Conservation (phyloP, 2,329 filamentous ascomycete genomes). For the Fusarium sp. region DNA sequence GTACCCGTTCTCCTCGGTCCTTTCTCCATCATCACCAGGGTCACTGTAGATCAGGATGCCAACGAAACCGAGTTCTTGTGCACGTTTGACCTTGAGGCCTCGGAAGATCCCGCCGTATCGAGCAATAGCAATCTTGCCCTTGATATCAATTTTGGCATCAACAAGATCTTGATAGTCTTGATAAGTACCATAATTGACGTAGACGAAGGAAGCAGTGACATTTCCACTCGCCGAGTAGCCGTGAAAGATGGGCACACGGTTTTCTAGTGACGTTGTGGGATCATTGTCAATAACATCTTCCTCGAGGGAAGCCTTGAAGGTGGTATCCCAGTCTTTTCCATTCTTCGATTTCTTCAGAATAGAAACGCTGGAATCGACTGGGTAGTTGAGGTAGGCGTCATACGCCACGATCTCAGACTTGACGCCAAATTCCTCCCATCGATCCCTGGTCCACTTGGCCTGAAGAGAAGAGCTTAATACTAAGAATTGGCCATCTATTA, state of each 20-base stretch:
- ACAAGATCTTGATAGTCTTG: conserved; percentile 85
- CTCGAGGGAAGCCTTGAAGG: conserved; percentile 81
- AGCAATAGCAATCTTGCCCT: conserved; percentile 86
- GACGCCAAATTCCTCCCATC: conserved; percentile 77
- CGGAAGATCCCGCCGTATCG: conserved; percentile 90
- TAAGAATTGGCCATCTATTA: too few species aligned
- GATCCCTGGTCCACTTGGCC: conserved; percentile 78
- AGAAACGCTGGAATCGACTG: conserved; percentile 74
- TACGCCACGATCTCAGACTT: conserved; percentile 72
- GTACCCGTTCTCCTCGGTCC: conserved; percentile 83
- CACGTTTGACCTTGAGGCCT: conserved; percentile 91
- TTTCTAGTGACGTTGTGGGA: conserved; percentile 74
- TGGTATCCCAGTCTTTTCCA: conserved; percentile 63
- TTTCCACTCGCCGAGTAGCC: conserved; percentile 94
- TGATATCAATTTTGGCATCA: conserved; percentile 76
- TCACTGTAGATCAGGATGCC: conserved; percentile 88
- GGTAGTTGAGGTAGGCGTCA: conserved; percentile 82
- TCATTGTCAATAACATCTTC: conserved; percentile 90
- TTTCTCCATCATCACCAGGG: conserved; percentile 85
- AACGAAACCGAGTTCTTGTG: conserved; percentile 88
- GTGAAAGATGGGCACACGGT: conserved; percentile 89
- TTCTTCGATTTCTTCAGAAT: conserved; percentile 61
- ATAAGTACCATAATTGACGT: conserved; percentile 90
- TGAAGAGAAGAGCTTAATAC: conserved; percentile 41
- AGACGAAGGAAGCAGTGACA: conserved; percentile 87